Evolutionary conservation across 345 rosid genomes (phyloP).

Genomic region (Eucalyptus brandiana): DNA sequence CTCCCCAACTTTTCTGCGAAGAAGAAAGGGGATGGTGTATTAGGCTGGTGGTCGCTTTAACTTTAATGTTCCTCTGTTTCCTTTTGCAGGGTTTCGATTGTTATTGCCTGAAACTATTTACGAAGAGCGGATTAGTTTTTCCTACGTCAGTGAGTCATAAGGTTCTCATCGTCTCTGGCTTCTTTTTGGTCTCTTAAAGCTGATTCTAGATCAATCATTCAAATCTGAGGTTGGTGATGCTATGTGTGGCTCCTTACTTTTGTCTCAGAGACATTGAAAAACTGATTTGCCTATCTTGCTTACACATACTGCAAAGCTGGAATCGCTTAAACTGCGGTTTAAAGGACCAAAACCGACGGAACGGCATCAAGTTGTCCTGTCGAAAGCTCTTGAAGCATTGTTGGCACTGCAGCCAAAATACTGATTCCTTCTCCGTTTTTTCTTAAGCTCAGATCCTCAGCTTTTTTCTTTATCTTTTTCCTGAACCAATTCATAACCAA

Average conservation of each 20-base stretch:
- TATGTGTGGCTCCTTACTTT: neutral
- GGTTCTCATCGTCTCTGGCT: neutral
- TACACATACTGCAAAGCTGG: neutral
- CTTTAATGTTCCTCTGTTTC: neutral
- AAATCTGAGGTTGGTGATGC: neutral
- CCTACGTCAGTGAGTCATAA: neutral
- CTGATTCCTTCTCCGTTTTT: neutral
- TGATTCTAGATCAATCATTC: neutral
- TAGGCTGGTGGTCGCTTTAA: neutral
- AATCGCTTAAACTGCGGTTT: neutral
- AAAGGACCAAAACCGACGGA: neutral
- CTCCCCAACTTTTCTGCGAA: neutral
- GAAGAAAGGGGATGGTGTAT: neutral
- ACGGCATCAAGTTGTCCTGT: neutral
- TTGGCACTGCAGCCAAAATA: neutral
- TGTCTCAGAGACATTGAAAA: neutral
- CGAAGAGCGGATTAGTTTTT: neutral
- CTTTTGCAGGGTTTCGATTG: constrained; percentile 15
- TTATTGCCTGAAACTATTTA: neutral
- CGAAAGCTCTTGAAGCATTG: neutral
- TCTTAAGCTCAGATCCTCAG: neutral
- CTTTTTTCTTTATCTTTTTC: neutral
- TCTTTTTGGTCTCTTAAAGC: neutral
- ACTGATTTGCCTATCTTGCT: neutral
- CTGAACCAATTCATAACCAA: neutral